Evolutionary conservation across 2,329 filamentous ascomycete species (phyloP).

Genomic region (Clarireedia hainanense): DNA sequence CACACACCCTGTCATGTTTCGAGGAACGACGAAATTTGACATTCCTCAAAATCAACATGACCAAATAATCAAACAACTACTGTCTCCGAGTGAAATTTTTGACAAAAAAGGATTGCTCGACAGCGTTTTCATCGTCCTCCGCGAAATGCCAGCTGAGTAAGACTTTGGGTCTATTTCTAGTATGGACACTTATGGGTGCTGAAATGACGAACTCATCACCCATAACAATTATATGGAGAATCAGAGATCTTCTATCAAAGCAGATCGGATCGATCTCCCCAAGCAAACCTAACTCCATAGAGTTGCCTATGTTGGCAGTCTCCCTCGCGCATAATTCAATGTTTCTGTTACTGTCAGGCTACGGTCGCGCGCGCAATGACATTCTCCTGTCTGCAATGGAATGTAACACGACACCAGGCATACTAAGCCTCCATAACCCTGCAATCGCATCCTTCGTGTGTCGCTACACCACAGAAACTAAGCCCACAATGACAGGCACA

Average conservation of each 20-base stretch:
- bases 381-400: background rate
- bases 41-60: background rate
- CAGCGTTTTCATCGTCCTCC: background rate
- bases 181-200: too few relatives aligned
- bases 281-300: background rate
- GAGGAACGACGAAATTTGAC: background rate
- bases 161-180: background rate
- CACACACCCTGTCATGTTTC: background rate
- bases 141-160: background rate
- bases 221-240: too few relatives aligned
- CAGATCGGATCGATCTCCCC: too few relatives aligned
- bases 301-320: background rate
- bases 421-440: constrained; percentile 5
- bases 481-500: constrained; percentile 4
- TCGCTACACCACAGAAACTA: background rate
- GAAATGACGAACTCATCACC: too few relatives aligned
- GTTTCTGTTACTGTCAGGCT: background rate
- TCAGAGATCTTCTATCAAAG: too few relatives aligned
- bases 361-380: background rate
- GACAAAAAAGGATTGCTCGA: background rate
- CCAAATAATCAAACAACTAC: constrained; percentile 1
- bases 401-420: background rate
- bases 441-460: constrained; percentile 6
- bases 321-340: background rate
- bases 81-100: background rate